Conservation (phyloP, 1,284 basidiomycete genomes). For the Ganoderma meredithae region DNA sequence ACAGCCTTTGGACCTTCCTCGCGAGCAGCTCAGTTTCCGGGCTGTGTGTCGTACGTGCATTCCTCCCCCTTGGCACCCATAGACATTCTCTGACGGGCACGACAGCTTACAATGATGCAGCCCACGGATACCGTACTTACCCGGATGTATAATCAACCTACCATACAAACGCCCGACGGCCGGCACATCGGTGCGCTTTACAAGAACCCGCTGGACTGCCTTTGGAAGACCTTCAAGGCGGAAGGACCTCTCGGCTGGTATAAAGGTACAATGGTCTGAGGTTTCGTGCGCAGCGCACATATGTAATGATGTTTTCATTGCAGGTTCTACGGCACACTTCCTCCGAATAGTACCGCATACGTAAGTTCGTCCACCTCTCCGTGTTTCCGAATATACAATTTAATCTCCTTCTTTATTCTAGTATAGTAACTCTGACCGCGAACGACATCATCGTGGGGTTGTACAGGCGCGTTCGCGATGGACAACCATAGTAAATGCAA, state of each 20-base stretch:
- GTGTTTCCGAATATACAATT: neutral
- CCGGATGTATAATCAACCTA: slow-evolving; percentile 96
- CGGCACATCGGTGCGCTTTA: slow-evolving; percentile 82
- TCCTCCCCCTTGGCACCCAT: neutral
- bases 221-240: slow-evolving; percentile 93
- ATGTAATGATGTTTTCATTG: neutral
- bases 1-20: slow-evolving; percentile 89
- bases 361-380: slow-evolving; percentile 48
- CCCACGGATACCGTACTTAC: slow-evolving; percentile 91
- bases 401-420: slow-evolving; percentile 35
- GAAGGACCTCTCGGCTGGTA: slow-evolving; percentile 95
- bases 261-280: slow-evolving; percentile 64
- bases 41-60: slow-evolving; percentile 81
- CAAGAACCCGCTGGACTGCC: slow-evolving; percentile 92
- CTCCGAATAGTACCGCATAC: slow-evolving; percentile 93
- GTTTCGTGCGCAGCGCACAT: no score
- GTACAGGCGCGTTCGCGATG: slow-evolving; percentile 58
- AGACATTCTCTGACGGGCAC: slow-evolving; percentile 13
- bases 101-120: slow-evolving; percentile 86
- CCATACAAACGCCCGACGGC: slow-evolving; percentile 75
- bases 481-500: slow-evolving; percentile 13
- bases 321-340: slow-evolving; percentile 92
- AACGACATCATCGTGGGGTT: slow-evolving; percentile 85
- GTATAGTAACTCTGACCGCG: slow-evolving; percentile 86
- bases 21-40: slow-evolving; percentile 91